phyloP scores from a whole-genome alignment of 2,329 filamentous ascomycete genomes.

The Xenoacremonium recifei region DNA sequence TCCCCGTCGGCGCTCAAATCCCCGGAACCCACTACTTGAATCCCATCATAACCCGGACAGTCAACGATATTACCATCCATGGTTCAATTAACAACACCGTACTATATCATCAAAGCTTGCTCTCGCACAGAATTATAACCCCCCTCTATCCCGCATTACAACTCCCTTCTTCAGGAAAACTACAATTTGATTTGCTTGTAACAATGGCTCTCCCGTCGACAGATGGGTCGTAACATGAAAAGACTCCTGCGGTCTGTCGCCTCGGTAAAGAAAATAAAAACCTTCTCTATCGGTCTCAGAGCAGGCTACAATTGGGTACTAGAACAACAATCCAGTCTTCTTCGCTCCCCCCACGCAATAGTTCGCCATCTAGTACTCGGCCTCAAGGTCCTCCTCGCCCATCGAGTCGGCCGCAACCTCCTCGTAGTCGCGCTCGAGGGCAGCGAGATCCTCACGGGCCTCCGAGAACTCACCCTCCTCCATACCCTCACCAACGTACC shows the following conservation, averaged over 20 bases:
- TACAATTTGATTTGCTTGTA: slow-evolving; percentile 8
- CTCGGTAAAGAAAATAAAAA: slow-evolving; percentile 39
- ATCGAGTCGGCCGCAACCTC: slow-evolving; percentile 95
- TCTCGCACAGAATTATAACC: too few species aligned
- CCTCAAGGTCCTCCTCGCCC: slow-evolving; percentile 82
- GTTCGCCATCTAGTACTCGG: slow-evolving; percentile 87
- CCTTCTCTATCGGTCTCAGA: slow-evolving; percentile 28
- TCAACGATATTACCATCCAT: not conserved
- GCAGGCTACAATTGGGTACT: slow-evolving; percentile 26
- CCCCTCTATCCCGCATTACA: too few species aligned
- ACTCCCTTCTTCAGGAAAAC: too few species aligned
- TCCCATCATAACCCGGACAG: not conserved
- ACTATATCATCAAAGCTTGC: too few species aligned
- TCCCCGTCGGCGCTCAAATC: not conserved
- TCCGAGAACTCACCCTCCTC: slow-evolving; percentile 99
- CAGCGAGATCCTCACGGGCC: slow-evolving; percentile 96
- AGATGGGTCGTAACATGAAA: slow-evolving; percentile 38
- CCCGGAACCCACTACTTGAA: not conserved
- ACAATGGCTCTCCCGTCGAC: slow-evolving; percentile 24
- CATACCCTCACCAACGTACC: slow-evolving; percentile 99
- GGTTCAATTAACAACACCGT: not conserved
- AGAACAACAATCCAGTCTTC: slow-evolving; percentile 23
- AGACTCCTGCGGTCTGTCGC: slow-evolving; percentile 34
- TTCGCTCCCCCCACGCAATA: slow-evolving; percentile 16
- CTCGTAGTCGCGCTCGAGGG: slow-evolving; percentile 97